These are phyloP conservation scores for Dichotomopilus funicola DNA, from an alignment of 2,329 filamentous ascomycete genomes.

Conservation along the genomic window DNA sequence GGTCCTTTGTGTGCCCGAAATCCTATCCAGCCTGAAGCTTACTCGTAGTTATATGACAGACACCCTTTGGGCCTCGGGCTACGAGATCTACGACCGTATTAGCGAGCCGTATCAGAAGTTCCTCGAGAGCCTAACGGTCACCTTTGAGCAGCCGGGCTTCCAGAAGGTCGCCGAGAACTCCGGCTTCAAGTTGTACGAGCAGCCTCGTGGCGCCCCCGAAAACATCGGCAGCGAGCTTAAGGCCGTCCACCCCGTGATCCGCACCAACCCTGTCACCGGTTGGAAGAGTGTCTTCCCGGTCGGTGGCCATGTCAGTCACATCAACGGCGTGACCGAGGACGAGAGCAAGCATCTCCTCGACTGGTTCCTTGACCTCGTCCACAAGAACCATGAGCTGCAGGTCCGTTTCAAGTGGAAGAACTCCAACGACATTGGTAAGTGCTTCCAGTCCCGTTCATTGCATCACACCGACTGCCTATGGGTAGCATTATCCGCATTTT, in stretches of 20 bases:
- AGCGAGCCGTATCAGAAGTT: slow-evolving; percentile 42
- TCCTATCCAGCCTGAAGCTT: neutral
- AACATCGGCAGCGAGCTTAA: slow-evolving; percentile 46
- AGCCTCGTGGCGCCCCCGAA: slow-evolving; percentile 44
- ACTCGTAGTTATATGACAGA: slow-evolving; percentile 24
- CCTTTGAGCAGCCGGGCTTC: slow-evolving; percentile 38
- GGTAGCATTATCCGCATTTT: neutral
- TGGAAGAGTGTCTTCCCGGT: slow-evolving; percentile 51
- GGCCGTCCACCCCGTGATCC: slow-evolving; percentile 49
- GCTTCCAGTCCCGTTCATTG: neutral
- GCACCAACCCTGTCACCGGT: slow-evolving; percentile 58
- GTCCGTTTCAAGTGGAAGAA: slow-evolving; percentile 42
- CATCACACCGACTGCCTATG: too few species aligned
- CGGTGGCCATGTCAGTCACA: slow-evolving; percentile 36
- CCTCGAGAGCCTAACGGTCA: slow-evolving; percentile 39
- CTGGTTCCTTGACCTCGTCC: slow-evolving; percentile 37
- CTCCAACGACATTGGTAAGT: slow-evolving; percentile 36
- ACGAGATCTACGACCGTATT: slow-evolving; percentile 44
- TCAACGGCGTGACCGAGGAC: slow-evolving; percentile 38
- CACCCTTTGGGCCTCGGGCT: slow-evolving; percentile 39
- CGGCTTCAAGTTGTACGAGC: slow-evolving; percentile 39
- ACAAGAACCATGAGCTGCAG: slow-evolving; percentile 44
- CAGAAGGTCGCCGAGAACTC: slow-evolving; percentile 33
- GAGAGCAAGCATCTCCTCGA: slow-evolving; percentile 38
- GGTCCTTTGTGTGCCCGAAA: neutral